Conservation (phyloP, 768 basidiomycete genomes). For the Auricularia auricula-judae region DNA sequence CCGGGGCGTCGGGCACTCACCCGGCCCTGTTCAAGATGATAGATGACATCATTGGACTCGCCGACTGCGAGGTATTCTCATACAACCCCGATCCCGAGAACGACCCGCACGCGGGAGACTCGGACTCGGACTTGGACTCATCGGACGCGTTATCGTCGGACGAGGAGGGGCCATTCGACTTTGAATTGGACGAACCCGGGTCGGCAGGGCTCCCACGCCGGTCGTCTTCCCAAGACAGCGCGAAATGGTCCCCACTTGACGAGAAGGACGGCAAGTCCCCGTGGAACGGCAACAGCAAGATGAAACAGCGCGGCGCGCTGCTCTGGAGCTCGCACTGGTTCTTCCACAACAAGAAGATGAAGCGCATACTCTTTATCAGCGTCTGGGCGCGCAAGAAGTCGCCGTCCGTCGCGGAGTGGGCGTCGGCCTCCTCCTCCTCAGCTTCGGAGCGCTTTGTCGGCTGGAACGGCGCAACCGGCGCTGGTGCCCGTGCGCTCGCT, state of each 20-base stretch:
- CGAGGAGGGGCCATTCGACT: slow-evolving; percentile 38
- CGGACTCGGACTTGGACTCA: slow-evolving; percentile 41
- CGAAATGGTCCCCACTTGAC: slow-evolving; percentile 8
- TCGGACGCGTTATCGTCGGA: slow-evolving; percentile 23
- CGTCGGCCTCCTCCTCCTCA: slow-evolving; percentile 20
- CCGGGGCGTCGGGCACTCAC: slow-evolving; percentile 71
- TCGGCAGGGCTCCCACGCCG: background rate
- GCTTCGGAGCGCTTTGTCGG: slow-evolving; percentile 54
- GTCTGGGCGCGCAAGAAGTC: slow-evolving; percentile 78
- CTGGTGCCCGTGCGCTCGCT: slow-evolving; percentile 76
- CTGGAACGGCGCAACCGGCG: slow-evolving; percentile 69
- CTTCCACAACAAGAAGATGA: slow-evolving; percentile 86
- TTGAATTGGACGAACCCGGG: background rate
- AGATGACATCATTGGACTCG: slow-evolving; percentile 79
- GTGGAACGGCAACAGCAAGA: slow-evolving; percentile 25
- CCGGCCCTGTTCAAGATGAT: slow-evolving; percentile 80
- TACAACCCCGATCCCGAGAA: slow-evolving; percentile 88
- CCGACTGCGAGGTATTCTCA: slow-evolving; percentile 91
- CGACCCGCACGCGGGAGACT: slow-evolving; percentile 85
- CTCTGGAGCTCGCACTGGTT: slow-evolving; percentile 98
- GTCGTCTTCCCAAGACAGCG: slow-evolving; percentile 12
- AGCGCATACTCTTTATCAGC: slow-evolving; percentile 84
- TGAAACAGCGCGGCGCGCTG: slow-evolving; percentile 59
- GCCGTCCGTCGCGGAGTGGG: slow-evolving; percentile 17
- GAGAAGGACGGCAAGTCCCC: background rate